Evolutionary conservation across 2,329 filamentous ascomycete genomes (phyloP).

Genomic region (Drechslerella coelobrocha): DNA sequence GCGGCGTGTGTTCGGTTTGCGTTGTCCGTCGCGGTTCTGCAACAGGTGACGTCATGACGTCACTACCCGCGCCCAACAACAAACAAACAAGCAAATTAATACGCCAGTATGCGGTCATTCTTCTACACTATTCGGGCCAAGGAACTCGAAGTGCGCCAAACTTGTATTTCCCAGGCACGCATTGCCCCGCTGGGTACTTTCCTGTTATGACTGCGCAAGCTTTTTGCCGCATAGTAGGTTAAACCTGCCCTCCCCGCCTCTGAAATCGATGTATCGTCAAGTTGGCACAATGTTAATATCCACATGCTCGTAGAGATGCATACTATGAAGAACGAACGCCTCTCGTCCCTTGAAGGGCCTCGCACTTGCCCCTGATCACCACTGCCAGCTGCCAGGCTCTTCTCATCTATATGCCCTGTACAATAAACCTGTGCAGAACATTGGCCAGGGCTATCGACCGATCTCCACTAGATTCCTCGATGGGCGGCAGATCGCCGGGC

Average conservation of each 20-base stretch:
- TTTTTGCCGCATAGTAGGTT: too few species aligned
- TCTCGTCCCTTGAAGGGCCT: neutral
- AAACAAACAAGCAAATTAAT: conserved; percentile 28
- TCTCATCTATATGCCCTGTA: too few species aligned
- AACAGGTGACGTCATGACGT: conserved; percentile 47
- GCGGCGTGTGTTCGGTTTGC: neutral
- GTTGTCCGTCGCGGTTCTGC: conserved; percentile 9
- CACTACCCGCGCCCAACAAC: conserved; percentile 32
- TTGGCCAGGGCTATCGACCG: conserved; percentile 9
- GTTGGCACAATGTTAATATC: too few species aligned
- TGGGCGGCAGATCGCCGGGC: conserved; percentile 46
- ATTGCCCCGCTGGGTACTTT: too few species aligned
- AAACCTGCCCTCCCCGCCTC: too few species aligned
- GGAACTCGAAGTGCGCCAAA: too few species aligned
- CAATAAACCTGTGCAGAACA: too few species aligned
- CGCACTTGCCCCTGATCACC: neutral
- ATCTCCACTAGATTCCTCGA: conserved; percentile 20
- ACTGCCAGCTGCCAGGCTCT: too few species aligned
- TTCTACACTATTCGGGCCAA: too few species aligned
- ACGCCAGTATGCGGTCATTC: too few species aligned
- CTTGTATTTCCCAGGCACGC: too few species aligned
- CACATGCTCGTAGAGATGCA: neutral
- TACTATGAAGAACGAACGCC: neutral
- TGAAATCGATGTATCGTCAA: neutral
- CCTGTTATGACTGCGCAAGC: too few species aligned